Percentiles rank a stretch among this genome's conserved stretches.
Conservation (phyloP, 768 basidiomycete genomes). For the Lyophyllum atratum region DNA sequence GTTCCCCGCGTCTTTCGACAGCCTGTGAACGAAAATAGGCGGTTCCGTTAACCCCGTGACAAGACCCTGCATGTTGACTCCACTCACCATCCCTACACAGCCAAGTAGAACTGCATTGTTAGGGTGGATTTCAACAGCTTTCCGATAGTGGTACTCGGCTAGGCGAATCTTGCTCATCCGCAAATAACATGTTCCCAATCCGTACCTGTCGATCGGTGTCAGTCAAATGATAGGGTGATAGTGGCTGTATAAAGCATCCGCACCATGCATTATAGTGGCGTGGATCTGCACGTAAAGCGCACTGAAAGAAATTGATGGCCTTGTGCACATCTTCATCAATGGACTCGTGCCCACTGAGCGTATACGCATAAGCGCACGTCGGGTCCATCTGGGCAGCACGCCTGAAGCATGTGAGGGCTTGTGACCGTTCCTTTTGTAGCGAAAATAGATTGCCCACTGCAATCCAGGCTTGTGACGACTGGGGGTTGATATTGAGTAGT, state of each 20-base stretch:
- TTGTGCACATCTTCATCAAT: constrained; percentile 94
- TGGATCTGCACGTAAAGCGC: constrained; percentile 86
- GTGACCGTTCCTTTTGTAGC: constrained; percentile 88
- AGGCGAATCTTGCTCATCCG: constrained; percentile 90
- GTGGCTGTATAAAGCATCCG: constrained; percentile 32
- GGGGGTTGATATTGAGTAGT: constrained; percentile 81
- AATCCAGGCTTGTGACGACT: constrained; percentile 90
- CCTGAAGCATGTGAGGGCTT: constrained; percentile 92
- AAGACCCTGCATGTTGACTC: constrained; percentile 18
- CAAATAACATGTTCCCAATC: constrained; percentile 96
- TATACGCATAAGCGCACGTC: constrained; percentile 92
- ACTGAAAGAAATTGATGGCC: constrained; percentile 90
- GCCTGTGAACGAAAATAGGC: constrained; percentile 54
- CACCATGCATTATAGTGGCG: constrained; percentile 99
- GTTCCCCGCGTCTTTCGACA: constrained; percentile 82
- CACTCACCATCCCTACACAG: constrained; percentile 93
- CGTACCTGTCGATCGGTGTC: constrained; percentile 73
- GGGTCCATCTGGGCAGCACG: constrained; percentile 90
- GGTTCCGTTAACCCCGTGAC: constrained; percentile 24
- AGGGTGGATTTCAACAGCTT: constrained; percentile 90
- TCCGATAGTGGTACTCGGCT: constrained; percentile 96
- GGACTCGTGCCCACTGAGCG: constrained; percentile 94
- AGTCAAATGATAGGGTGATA: constrained; percentile 20
- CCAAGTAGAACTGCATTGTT: constrained; percentile 94
- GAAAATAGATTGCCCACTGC: constrained; percentile 96